Conservation (phyloP, 495 filamentous ascomycete species). For the Lichina pygmaea region DNA sequence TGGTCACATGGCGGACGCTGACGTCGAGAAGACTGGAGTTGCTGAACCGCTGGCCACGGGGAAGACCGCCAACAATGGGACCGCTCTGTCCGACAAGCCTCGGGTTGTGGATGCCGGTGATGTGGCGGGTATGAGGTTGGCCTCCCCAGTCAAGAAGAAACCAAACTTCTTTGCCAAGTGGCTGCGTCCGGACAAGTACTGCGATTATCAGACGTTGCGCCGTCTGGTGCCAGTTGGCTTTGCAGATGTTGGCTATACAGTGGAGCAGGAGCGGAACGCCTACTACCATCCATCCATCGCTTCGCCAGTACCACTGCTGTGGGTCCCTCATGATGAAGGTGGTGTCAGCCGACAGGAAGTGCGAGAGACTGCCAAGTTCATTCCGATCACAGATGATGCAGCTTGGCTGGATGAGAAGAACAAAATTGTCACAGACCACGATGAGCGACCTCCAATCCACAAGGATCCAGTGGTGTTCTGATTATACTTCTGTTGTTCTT, state of each 20-base stretch:
- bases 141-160: slow-evolving; percentile 14
- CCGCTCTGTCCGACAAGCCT: slow-evolving; percentile 4
- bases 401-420: slow-evolving; percentile 36
- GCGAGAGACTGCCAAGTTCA: slow-evolving; percentile 22
- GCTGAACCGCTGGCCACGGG: slow-evolving; percentile 4
- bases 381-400: slow-evolving; percentile 32
- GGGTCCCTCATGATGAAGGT: slow-evolving; percentile 41
- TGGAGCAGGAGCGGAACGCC: slow-evolving; percentile 26
- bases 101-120: slow-evolving; percentile 6
- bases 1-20: slow-evolving; percentile 6
- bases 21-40: slow-evolving; percentile 7
- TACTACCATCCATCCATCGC: slow-evolving; percentile 45
- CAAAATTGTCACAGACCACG: slow-evolving; percentile 26
- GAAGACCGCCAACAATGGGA: slow-evolving; percentile 10
- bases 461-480: slow-evolving; percentile 4
- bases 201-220: slow-evolving; percentile 44
- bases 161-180: slow-evolving; percentile 38
- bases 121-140: slow-evolving; percentile 16
- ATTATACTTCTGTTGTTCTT: too few species aligned
- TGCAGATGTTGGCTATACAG: slow-evolving; percentile 22
- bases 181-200: slow-evolving; percentile 52
- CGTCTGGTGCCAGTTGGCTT: slow-evolving; percentile 35
- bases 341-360: slow-evolving; percentile 37
- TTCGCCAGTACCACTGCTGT: slow-evolving; percentile 28
- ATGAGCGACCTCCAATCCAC: slow-evolving; percentile 11